phyloP scores from a whole-genome alignment of 192 early-diverging fungal genomes.

The Gryganskiella cystojenkinii region DNA sequence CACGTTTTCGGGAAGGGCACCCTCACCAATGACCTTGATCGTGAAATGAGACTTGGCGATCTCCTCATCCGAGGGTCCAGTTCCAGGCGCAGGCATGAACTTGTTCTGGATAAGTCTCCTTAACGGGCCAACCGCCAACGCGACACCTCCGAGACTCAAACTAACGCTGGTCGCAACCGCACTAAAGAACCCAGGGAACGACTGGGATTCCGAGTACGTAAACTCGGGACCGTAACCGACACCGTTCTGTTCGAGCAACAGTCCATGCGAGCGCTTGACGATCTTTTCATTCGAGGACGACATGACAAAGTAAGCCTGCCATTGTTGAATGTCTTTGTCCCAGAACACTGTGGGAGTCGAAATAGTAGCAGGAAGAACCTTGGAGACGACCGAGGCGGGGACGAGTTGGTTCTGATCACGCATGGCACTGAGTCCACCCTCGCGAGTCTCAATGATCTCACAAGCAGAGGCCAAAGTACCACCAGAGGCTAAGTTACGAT shows the following conservation, averaged over 20 bases:
- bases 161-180: slow-evolving; percentile 53
- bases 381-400: slow-evolving; percentile 18
- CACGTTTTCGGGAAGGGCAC: slow-evolving; percentile 57
- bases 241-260: slow-evolving; percentile 54
- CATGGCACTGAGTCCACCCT: not conserved
- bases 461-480: slow-evolving; percentile 35
- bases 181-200: slow-evolving; percentile 52
- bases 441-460: slow-evolving; percentile 18
- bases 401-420: slow-evolving; percentile 33
- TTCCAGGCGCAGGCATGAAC: slow-evolving; percentile 72
- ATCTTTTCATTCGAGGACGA: slow-evolving; percentile 68
- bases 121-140: slow-evolving; percentile 32
- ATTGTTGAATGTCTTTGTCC: slow-evolving; percentile 64
- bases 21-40: slow-evolving; percentile 59
- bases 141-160: slow-evolving; percentile 46
- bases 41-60: slow-evolving; percentile 64
- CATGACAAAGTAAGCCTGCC: slow-evolving; percentile 77
- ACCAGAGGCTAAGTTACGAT: slow-evolving; percentile 24
- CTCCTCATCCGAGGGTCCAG: slow-evolving; percentile 72
- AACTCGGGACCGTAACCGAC: slow-evolving; percentile 58
- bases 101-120: slow-evolving; percentile 36
- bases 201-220: slow-evolving; percentile 70
- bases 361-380: slow-evolving; percentile 24
- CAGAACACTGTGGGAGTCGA: slow-evolving; percentile 50
- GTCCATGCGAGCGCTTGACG: slow-evolving; percentile 70